Evolutionary conservation across 768 basidiomycete genomes (phyloP), one percentile per base, ranked within the genome.

Genomic region (Kwoniella newhampshirensis): DNA sequence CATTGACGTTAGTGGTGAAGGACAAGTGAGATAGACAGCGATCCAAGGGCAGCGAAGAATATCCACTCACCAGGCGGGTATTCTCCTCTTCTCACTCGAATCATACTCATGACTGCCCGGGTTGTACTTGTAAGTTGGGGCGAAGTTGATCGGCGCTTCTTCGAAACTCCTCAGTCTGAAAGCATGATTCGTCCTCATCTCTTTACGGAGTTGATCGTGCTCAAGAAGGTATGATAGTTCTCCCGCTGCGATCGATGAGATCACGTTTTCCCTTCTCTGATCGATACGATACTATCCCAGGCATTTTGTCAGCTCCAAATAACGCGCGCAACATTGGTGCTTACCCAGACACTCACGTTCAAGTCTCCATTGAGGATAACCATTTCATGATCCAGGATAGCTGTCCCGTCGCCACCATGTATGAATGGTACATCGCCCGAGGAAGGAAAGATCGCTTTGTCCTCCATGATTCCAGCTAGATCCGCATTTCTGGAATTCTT

Each of bases 121-220:
- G 73, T 94, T 91, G 77, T 96, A 97, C 77, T 96, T 96, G 83
- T 97, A 97, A 35, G 93, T 96, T 17, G 93, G 92, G 1, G 81
- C 76, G 65, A 99, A 99, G 0, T 80, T 83, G 61, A 97, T 83
- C 0, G 85, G 85, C 1, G 79, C 87, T 71, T 98, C 94, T 7
- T 76, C 77, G 78, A 97, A 98, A 1, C 81, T 80, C 11, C 90
- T 86, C 12, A 98, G 79, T 1, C 94, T 86, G 78, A 91, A 96
- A 0, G 80, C 83, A n/a, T 87, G 87, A 69, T 97, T 97, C 66
- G 79, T 82, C 62, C 85, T 86, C 80, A 96, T 87, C 73, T 96
- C 89, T 65, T 91, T 92, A 27, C 84, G 78, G 1, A 99, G 84
- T 69, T 99, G 77, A 77, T 99, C 94, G 72, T 93, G 86, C 17